Evolutionary conservation across 2,329 filamentous ascomycete genomes (phyloP), one percentile per base, ranked within the genome.

Genomic region (Aspergillus luchuensis): DNA sequence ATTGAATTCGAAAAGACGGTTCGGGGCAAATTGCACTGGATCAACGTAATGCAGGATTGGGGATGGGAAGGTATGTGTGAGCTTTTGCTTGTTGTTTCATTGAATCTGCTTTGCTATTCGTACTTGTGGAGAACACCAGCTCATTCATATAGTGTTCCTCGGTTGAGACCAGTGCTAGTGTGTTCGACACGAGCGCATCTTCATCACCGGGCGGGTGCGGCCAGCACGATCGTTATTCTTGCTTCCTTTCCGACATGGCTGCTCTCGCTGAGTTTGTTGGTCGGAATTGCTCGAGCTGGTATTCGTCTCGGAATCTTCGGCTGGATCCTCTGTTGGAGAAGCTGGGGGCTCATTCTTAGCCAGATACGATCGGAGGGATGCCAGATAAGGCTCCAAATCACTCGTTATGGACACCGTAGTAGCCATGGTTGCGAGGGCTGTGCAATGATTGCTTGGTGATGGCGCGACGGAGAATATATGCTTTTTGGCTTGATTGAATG

Each of bases 1-100:
- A 78, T 86, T 62, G 84, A 88, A 61, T 79, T 79, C 57, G 85
- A 88, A 54, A 83, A 85, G 68, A 89, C 87, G 3, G 86, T 90
- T n/a, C 82, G 85, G 63, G 88, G 88, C 3, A 80, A 80, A 49
- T 74, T 89, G 68, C 88, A 91, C 74, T 91, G 88, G 88, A 79
- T 89, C 8, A 85, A 87, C 39, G 87, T 91, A 45, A 90, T 90
- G 88, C 84, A 83, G 63, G 87, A 90, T 66, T 89, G 86, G 86
- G 78, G 81, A n/a, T 91, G 88, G 87, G 87, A 90, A 81, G 84
- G 87, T 89, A 78, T 77, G 82, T 78, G 67, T 49, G 53, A 50
- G 53, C 5, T 23, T 49, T 33, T 15, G n/a, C 11, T 21, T 56
- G 43, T 19, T 39, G 21, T 33, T 36, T 57, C 43, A 33, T 57